phyloP scores from a whole-genome alignment of 495 filamentous ascomycete genomes.

The Podospora sp. region DNA sequence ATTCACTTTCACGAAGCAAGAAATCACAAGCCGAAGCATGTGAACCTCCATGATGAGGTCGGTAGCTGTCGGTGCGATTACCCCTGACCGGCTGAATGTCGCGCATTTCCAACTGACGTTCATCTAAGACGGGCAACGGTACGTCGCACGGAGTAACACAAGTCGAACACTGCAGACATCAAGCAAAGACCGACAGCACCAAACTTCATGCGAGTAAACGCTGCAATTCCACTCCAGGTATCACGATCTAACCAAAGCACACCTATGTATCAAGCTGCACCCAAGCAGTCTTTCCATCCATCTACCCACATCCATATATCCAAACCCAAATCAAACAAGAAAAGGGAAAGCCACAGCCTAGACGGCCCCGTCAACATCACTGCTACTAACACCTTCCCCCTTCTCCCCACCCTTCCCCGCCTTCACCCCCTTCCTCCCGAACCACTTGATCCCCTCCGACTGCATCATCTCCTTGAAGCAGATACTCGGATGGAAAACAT shows the following conservation, averaged over 20 bases:
- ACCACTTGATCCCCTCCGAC: slow-evolving; percentile 24
- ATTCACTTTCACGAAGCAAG: not conserved
- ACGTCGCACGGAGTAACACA: no score
- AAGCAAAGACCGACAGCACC: no score
- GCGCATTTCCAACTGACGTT: no score
- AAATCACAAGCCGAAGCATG: not conserved
- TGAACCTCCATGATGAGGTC: no score
- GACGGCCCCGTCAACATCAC: slow-evolving; percentile 8
- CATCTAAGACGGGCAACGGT: no score
- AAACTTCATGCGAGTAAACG: no score
- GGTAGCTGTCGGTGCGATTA: no score
- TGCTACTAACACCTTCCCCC: not conserved
- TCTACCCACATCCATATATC: not conserved
- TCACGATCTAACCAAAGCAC: not conserved
- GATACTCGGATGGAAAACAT: slow-evolving; percentile 63
- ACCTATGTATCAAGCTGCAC: not conserved
- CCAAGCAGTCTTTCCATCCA: not conserved
- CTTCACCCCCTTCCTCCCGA: not conserved
- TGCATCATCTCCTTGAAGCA: slow-evolving; percentile 42
- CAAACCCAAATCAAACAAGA: not conserved
- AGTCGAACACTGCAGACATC: no score
- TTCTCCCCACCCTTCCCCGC: not conserved
- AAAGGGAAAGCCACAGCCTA: not conserved
- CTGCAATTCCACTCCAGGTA: not conserved
- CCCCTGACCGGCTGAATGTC: no score